Conservation (phyloP, 2,329 filamentous ascomycete species). For the Claviceps sp. region DNA sequence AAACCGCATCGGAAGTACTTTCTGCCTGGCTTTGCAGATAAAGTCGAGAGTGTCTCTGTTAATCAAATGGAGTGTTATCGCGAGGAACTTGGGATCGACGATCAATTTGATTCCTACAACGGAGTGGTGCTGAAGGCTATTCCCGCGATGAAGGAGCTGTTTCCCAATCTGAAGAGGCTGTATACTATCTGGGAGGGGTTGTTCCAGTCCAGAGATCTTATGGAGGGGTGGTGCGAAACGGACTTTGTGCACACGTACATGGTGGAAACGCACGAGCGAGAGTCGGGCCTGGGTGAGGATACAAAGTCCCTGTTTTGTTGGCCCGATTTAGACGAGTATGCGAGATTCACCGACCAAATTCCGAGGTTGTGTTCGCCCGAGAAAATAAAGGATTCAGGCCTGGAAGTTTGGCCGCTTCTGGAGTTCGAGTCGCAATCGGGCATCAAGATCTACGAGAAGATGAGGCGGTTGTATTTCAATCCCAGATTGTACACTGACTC, state of each 20-base stretch:
- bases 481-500: neutral
- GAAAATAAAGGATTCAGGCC: slow-evolving; percentile 1
- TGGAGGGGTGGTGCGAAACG: slow-evolving; percentile 20
- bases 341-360: slow-evolving; percentile 16
- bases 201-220: neutral
- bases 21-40: slow-evolving; percentile 16
- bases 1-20: slow-evolving; percentile 1
- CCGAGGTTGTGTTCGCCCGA: slow-evolving; percentile 4
- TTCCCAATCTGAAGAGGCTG: slow-evolving; percentile 16
- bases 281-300: slow-evolving; percentile 13
- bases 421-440: slow-evolving; percentile 13
- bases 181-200: slow-evolving; percentile 8
- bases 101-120: neutral
- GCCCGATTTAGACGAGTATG: slow-evolving; percentile 19
- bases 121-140: slow-evolving; percentile 1
- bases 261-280: slow-evolving; percentile 14
- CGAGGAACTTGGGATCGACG: neutral
- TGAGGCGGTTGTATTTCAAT: slow-evolving; percentile 6
- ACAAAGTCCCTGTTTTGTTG: slow-evolving; percentile 17
- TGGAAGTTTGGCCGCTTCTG: slow-evolving; percentile 18
- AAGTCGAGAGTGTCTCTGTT: slow-evolving; percentile 17
- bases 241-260: slow-evolving; percentile 16
- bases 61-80: slow-evolving; percentile 3
- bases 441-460: slow-evolving; percentile 8
- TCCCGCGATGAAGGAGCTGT: neutral